Evolutionary conservation across 768 basidiomycete species (phyloP), one percentile per base, ranked within the genome.

Genomic region (Suillus clintonianus): DNA sequence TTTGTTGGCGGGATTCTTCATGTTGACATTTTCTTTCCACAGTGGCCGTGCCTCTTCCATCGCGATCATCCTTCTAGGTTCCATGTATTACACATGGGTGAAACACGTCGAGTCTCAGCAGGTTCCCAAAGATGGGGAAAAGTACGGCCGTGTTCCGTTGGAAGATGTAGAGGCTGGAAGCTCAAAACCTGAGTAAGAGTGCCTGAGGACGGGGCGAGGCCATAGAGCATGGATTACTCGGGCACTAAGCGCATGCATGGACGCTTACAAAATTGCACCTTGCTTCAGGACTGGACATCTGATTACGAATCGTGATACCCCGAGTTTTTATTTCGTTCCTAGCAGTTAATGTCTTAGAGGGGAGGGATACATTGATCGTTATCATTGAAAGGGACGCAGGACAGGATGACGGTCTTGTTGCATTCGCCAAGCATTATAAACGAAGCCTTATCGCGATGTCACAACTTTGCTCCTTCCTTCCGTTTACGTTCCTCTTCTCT

Each of bases 1-100:
- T 36, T n/a, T 24, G 7, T 56, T 39, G 36, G 10, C 4, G 10
- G 19, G 17, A 24, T 39, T 27, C 32, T 11, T 41, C 11, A 27
- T 48, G 7, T 41, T 41, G 3, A 57, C 39, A 73, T 22, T 19
- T 10, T 27, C 43, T 42, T 56, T 53, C 5, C 61, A 24, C 73
- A 94, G 92, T 48, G 94, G 93, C 8, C 94, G 94, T 36, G 89
- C 85, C 7, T 81, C 88, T 11, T 94, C 94, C 2, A 94, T 96
- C 65, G 84, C 82, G 3, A 88, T 86, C 66, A 97, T 97, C 71
- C 87, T 96, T 34, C 70, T 81, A 37, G 94, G 94, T 22, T 96
- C 94, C 0, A 74, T 92, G 42, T 88, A 88, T 75, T 97, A 96
- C 76, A 95, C 93, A 3, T 94, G 92, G 92, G 82, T 91, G 60